Evolutionary conservation across 345 rosid species (phyloP).

Genomic region (Carallia pectinifolia): DNA sequence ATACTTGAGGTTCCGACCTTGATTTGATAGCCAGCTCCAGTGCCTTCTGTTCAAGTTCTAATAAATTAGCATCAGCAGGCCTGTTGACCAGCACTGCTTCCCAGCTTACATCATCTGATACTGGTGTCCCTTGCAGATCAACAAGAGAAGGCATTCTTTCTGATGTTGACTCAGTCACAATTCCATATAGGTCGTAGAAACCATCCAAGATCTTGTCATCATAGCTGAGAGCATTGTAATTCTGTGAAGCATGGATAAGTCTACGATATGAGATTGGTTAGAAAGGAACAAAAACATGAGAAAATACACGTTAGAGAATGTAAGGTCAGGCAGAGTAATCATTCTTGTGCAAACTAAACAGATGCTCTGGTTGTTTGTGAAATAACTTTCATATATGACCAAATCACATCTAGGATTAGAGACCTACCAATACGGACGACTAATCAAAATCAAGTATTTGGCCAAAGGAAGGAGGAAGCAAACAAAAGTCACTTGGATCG

Average conservation of each 20-base stretch:
- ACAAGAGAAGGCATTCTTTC: conserved; percentile 82
- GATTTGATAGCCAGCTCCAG: conserved; percentile 57
- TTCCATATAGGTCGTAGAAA: conserved; percentile 83
- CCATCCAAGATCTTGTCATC: conserved; percentile 98
- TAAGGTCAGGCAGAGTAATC: background rate
- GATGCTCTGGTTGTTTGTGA: background rate
- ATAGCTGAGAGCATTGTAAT: conserved; percentile 86
- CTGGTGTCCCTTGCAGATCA: conserved; percentile 78
- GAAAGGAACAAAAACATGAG: conserved; percentile 37
- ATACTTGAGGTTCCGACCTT: conserved; percentile 48
- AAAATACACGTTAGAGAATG: conserved; percentile 23
- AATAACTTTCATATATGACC: background rate
- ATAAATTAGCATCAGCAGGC: conserved; percentile 66
- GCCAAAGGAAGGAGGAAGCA: too few relatives aligned
- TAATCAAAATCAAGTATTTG: too few relatives aligned
- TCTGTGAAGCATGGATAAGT: conserved; percentile 70
- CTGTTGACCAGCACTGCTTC: conserved; percentile 89
- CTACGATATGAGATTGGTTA: conserved; percentile 58
- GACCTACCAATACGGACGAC: background rate
- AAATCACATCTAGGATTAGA: background rate
- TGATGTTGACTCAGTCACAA: conserved; percentile 44
- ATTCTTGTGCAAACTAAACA: background rate
- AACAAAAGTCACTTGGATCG: too few relatives aligned
- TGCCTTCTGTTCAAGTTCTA: conserved; percentile 77
- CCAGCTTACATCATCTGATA: conserved; percentile 61